phyloP scores from a whole-genome alignment of 352 stramenopile genomes.

The Heterotrichella gracilis region DNA sequence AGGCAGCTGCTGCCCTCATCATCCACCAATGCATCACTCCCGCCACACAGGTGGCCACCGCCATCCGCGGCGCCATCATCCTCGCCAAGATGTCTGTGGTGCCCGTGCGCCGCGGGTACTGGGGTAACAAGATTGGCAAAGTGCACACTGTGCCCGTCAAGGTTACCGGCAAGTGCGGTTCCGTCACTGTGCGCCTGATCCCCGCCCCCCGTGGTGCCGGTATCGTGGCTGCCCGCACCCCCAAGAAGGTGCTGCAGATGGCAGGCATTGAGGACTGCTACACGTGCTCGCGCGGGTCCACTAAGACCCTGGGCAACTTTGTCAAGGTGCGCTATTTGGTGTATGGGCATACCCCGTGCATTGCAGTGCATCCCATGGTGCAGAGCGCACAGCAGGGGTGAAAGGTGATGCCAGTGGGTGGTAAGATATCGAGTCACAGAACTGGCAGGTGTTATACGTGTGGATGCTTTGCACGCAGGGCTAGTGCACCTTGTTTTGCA shows the following conservation, averaged over 20 bases:
- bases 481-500: no score
- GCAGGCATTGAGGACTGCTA: constrained; percentile 91
- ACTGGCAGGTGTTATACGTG: no score
- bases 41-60: constrained; percentile 89
- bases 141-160: constrained; percentile 85
- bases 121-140: constrained; percentile 58
- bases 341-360: no score
- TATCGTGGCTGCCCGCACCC: constrained; percentile 75
- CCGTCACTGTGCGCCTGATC: constrained; percentile 89
- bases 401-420: no score
- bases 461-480: no score
- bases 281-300: constrained; percentile 72
- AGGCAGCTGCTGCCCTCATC: no score
- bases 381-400: no score
- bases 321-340: no score
- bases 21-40: no score
- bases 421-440: no score
- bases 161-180: constrained; percentile 96
- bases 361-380: no score
- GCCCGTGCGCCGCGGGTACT: constrained; percentile 91
- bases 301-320: constrained; percentile 96
- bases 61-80: constrained; percentile 93
- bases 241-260: constrained; percentile 95
- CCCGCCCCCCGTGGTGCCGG: constrained; percentile 91
- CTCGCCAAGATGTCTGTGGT: constrained; percentile 91